Percentiles rank a stretch among this genome's conserved stretches.
Evolutionary conservation across 768 basidiomycete species (phyloP).

Genomic region (Trametes cingulata): DNA sequence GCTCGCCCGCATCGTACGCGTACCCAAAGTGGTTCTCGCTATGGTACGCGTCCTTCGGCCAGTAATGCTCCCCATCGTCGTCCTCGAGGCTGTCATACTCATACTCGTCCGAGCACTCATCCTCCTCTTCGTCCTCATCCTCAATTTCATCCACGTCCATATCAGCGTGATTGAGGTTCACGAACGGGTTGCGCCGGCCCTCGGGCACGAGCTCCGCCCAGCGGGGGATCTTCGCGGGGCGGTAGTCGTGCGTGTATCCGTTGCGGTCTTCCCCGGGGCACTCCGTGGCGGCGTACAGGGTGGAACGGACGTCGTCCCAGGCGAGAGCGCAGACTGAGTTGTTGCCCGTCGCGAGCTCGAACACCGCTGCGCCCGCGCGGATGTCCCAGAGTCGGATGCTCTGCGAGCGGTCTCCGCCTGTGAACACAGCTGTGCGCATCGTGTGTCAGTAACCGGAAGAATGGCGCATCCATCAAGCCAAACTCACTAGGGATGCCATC

Average conservation of each 20-base stretch:
- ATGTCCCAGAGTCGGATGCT: constrained; percentile 43
- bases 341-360: constrained; percentile 46
- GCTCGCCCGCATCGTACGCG: constrained; percentile 37
- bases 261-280: constrained; percentile 32
- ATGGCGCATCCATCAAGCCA: no score
- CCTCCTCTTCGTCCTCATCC: no score
- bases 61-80: constrained; percentile 24
- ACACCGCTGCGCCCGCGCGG: constrained; percentile 35
- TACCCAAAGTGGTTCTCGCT: constrained; percentile 34
- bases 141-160: no score
- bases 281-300: constrained; percentile 38
- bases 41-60: constrained; percentile 31
- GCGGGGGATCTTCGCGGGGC: constrained; percentile 18
- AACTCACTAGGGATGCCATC: constrained; percentile 40
- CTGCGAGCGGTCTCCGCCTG: constrained; percentile 30
- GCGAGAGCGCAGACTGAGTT: constrained; percentile 36
- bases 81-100: constrained; percentile 21
- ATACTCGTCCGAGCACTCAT: constrained; percentile 10
- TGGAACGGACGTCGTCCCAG: constrained; percentile 31
- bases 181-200: no score
- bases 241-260: constrained; percentile 26
- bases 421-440: constrained; percentile 25
- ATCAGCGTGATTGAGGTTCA: no score
- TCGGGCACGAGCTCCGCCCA: constrained; percentile 2
- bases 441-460: not conserved